Conservation (phyloP, 306 rosid species). For the Trichosanthes cucumerina region DNA sequence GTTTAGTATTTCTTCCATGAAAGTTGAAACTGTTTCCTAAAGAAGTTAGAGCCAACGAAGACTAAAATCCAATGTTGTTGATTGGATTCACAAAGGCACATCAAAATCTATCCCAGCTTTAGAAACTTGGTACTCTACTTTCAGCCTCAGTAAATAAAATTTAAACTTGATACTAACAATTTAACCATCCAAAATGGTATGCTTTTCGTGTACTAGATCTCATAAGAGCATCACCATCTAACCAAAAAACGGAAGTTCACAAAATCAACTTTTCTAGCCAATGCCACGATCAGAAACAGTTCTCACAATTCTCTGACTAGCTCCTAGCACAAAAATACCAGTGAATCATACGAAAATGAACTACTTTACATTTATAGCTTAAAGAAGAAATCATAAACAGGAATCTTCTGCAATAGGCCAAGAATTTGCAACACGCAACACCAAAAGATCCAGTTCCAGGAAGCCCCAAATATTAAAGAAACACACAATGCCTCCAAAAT, state of each 20-base stretch:
- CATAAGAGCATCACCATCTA: background rate
- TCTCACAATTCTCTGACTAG: background rate
- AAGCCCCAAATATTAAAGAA: background rate
- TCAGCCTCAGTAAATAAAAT: background rate
- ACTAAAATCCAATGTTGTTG: background rate
- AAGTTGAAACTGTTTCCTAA: background rate
- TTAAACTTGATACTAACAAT: background rate
- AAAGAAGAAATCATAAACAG: background rate
- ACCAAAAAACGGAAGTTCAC: background rate
- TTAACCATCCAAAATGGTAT: background rate
- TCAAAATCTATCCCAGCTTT: background rate
- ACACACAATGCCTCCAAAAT: constrained; percentile 4
- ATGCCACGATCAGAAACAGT: background rate
- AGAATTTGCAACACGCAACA: background rate
- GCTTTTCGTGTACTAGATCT: background rate
- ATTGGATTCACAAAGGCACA: background rate
- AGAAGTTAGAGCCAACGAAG: background rate
- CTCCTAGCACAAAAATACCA: background rate
- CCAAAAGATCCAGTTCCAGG: constrained; percentile 11
- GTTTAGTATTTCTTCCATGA: background rate
- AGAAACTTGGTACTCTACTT: background rate
- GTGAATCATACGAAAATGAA: background rate
- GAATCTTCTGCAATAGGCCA: background rate
- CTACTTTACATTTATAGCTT: background rate
- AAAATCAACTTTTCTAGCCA: background rate